Percentiles rank a stretch among this genome's conserved stretches.
phyloP scores from a whole-genome alignment of 2,329 filamentous ascomycete genomes.

The Bipolaris gigantea region DNA sequence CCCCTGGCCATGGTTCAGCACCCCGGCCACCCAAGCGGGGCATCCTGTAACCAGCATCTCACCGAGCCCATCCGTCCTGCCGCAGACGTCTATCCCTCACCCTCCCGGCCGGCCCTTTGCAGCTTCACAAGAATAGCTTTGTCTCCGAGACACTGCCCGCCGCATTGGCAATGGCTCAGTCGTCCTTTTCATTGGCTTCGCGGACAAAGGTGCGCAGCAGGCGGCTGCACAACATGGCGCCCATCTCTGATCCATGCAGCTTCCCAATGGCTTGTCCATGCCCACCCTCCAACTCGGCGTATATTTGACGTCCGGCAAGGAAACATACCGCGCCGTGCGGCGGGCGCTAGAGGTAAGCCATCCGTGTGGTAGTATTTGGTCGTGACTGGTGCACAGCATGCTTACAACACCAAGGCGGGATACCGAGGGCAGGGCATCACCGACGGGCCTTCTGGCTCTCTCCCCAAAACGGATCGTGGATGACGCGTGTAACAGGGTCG shows the following conservation, averaged over 20 bases:
- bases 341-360: slow-evolving; percentile 57
- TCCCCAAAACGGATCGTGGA: slow-evolving; percentile 26
- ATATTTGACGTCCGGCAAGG: slow-evolving; percentile 67
- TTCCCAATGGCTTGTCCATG: slow-evolving; percentile 65
- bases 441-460: slow-evolving; percentile 7
- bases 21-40: slow-evolving; percentile 9
- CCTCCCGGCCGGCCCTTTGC: slow-evolving; percentile 25
- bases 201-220: slow-evolving; percentile 43
- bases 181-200: slow-evolving; percentile 48
- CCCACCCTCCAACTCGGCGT: slow-evolving; percentile 74
- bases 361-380: slow-evolving; percentile 3
- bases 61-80: slow-evolving; percentile 33
- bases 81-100: slow-evolving; percentile 8
- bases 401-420: slow-evolving; percentile 47
- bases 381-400: slow-evolving; percentile 10
- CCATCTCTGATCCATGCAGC: slow-evolving; percentile 32
- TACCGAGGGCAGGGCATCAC: slow-evolving; percentile 47
- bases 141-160: slow-evolving; percentile 15
- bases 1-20: neutral
- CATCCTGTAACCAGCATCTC: slow-evolving; percentile 30
- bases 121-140: slow-evolving; percentile 31
- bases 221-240: slow-evolving; percentile 7
- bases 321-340: slow-evolving; percentile 61
- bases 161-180: slow-evolving; percentile 34
- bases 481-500: slow-evolving; percentile 46